Percentiles rank a stretch among this genome's conserved stretches.
Evolutionary conservation across 2,329 filamentous ascomycete species (phyloP).

Genomic region (Aschersonia sp.): DNA sequence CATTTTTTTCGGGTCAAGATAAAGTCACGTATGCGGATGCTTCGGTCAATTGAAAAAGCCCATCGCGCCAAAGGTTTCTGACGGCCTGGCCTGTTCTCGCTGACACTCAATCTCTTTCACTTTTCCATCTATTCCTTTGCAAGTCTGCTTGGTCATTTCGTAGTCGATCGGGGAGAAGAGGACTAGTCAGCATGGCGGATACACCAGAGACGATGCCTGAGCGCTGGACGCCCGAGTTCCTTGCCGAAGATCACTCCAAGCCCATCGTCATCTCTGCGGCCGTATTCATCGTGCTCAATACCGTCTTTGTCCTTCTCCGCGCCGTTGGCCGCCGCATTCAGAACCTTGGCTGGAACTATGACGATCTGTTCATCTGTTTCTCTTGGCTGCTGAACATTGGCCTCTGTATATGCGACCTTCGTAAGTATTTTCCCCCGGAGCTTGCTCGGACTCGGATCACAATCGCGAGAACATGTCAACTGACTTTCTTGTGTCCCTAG

Average conservation of each 20-base stretch:
- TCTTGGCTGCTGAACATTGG: background rate
- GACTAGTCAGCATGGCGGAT: background rate
- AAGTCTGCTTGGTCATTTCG: background rate
- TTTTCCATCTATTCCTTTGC: background rate
- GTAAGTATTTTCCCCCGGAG: background rate
- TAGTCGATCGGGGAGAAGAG: background rate
- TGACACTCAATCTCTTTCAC: background rate
- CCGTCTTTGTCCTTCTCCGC: background rate
- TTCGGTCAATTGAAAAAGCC: background rate
- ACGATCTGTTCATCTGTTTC: background rate
- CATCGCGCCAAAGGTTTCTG: background rate
- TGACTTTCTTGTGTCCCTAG: background rate
- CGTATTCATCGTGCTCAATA: background rate
- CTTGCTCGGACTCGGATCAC: background rate
- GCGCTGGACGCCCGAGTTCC: background rate
- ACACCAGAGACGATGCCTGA: background rate
- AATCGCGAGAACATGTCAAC: background rate
- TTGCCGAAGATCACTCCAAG: background rate
- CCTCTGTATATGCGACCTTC: background rate
- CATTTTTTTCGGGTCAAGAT: background rate
- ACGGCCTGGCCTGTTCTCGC: background rate
- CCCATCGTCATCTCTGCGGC: background rate
- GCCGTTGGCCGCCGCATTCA: background rate
- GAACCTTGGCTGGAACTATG: background rate
- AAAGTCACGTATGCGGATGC: background rate